Evolutionary conservation across 257 asterid genomes (phyloP).

Genomic region (Solanum paucissectum): DNA sequence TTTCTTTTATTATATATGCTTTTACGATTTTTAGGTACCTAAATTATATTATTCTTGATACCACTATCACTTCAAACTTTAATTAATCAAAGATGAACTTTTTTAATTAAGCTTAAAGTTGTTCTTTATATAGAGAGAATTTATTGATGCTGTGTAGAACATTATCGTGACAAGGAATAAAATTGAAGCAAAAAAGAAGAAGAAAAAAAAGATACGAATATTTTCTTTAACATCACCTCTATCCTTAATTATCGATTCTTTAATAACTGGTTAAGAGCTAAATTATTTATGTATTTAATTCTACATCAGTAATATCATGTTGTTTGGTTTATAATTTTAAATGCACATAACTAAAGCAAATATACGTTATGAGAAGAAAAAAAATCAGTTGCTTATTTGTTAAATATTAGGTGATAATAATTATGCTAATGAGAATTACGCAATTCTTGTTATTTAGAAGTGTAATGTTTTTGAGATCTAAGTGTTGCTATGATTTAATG

Average conservation of each 20-base stretch:
- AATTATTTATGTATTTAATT: background rate
- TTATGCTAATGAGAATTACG: background rate
- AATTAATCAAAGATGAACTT: background rate
- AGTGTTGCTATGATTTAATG: background rate
- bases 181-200: background rate
- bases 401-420: background rate
- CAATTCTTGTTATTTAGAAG: background rate
- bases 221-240: background rate
- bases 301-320: background rate
- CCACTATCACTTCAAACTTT: background rate
- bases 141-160: background rate
- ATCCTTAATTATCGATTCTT: background rate
- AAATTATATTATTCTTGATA: background rate
- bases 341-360: background rate
- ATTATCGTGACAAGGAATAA: background rate
- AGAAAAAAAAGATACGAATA: background rate
- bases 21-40: background rate
- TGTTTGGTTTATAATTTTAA: background rate
- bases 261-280: background rate
- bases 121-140: background rate
- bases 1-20: background rate
- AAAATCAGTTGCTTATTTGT: background rate
- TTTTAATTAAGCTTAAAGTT: background rate
- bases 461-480: background rate
- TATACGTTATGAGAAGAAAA: background rate